Percentiles rank a stretch among this genome's conserved stretches.
phyloP scores from a whole-genome alignment of 2,329 filamentous ascomycete genomes.

The Botryotinia convoluta region DNA sequence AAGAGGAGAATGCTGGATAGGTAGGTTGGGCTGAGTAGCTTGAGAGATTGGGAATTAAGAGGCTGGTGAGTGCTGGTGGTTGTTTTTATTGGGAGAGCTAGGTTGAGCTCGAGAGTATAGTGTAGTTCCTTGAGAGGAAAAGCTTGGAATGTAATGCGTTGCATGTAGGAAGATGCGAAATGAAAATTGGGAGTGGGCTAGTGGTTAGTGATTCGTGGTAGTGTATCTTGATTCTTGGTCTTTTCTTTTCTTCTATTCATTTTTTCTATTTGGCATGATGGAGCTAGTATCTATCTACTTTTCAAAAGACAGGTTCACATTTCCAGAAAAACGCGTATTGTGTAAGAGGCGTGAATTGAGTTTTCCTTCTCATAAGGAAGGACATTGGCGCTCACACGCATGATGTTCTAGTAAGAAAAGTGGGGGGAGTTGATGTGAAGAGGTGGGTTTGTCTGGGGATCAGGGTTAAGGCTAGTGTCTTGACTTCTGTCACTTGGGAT shows the following conservation, averaged over 20 bases:
- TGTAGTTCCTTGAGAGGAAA: not conserved
- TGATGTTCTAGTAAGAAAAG: not conserved
- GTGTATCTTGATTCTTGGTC: not conserved
- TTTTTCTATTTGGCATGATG: not conserved
- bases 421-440: not conserved
- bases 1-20: not conserved
- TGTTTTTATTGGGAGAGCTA: not conserved
- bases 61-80: not conserved
- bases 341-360: not conserved
- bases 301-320: not conserved
- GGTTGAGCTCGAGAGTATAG: not conserved
- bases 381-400: not conserved
- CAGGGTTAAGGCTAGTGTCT: not conserved
- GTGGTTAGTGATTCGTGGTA: not conserved
- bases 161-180: not conserved
- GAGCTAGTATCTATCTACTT: not conserved
- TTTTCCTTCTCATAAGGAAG: not conserved
- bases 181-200: not conserved
- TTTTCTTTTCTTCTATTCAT: not conserved
- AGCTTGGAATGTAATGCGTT: not conserved
- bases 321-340: not conserved
- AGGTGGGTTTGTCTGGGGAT: not conserved
- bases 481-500: not conserved
- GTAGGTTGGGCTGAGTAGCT: not conserved
- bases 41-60: not conserved